Base-by-base conservation (phyloP, 1,284 basidiomycete genomes). In the Ustilago crameri region DNA sequence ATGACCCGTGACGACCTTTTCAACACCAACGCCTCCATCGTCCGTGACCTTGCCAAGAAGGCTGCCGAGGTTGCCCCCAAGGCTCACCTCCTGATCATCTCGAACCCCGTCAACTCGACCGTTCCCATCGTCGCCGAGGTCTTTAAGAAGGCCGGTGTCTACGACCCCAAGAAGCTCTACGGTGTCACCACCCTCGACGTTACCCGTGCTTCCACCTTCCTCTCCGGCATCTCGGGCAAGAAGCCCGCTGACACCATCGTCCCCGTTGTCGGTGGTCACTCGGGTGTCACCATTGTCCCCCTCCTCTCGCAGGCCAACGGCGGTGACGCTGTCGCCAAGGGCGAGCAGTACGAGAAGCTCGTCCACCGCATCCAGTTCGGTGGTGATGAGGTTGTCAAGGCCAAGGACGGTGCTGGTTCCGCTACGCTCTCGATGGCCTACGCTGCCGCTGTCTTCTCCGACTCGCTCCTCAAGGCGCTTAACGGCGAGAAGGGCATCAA, bases 1-100 rank as follows among this genome's bases (percentile, higher is more conserved):
- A 93, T 93, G 93, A 93, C 91, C 86, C 93, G 96, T 86, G 95
- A 99, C 84, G 95, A 98, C 85, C 92, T 99, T 70, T 99, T 98
- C 90, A 95, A 95, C 87, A 94, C 92, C 74, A 95, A 95, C 84
- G 93, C 93, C 55, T 93, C 92, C 68, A 95, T 98, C 84, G 93
- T 97, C 80, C 92, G 94, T 59, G 94, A 96, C 87, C 91, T 98
- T 72, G 95, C 95, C 51, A 86, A 90, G 68, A 91, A 93, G 32
- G 89, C 95, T 71, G 93, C 90, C 80, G 91, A 93, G 78, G 90
- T 93, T 63, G 86, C 91, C 49, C 95, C 95, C 70, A 90, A 92
- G 63, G 95, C 95, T 24, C 90, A 92, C 86, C 88, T 98, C 81
- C 89, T 93, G 79, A 90, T 98, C 86, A 97, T 98, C 84, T 95